These are phyloP conservation scores for Jatropha multifida DNA, from an alignment of 441 rosid genomes.

Conservation along the genomic window DNA sequence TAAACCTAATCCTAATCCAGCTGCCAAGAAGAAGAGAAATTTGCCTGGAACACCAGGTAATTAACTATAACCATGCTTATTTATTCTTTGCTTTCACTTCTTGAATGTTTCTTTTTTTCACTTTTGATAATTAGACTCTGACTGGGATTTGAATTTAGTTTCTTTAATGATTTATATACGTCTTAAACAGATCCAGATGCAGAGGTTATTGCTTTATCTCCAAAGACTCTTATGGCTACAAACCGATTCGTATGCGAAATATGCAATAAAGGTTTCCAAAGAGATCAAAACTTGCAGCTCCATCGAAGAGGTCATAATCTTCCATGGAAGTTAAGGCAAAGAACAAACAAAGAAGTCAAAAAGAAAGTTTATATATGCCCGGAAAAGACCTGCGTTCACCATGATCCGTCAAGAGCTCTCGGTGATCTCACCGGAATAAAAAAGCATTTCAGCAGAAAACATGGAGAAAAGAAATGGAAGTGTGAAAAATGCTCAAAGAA, in stretches of 20 bases:
- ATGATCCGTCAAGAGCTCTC: conserved; percentile 59
- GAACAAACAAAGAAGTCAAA: conserved; percentile 47
- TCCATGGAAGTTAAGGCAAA: conserved; percentile 69
- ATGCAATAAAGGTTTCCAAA: conserved; percentile 71
- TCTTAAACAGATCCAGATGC: conserved; percentile 58
- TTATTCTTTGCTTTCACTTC: not conserved
- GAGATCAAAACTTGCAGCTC: conserved; percentile 74
- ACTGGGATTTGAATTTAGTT: not conserved
- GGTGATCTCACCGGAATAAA: conserved; percentile 78
- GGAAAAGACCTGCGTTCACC: conserved; percentile 61
- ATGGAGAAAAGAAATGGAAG: conserved; percentile 78
- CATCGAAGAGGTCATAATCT: conserved; percentile 75
- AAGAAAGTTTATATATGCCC: conserved; percentile 71
- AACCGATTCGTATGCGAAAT: conserved; percentile 74
- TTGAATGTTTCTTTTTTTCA: not conserved
- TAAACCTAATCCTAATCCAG: conserved; percentile 24
- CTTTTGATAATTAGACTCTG: not conserved
- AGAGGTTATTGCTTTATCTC: conserved; percentile 62
- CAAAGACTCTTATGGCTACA: conserved; percentile 56
- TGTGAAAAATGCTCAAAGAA: conserved; percentile 69
- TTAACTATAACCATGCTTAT: too few relatives aligned
- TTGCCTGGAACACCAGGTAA: conserved; percentile 74
- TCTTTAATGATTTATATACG: not conserved
- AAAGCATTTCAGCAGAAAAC: conserved; percentile 69
- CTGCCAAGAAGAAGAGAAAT: conserved; percentile 56